Conservation (phyloP, 1,139 yeast genomes). For the Sugiyamaella paludigena region DNA sequence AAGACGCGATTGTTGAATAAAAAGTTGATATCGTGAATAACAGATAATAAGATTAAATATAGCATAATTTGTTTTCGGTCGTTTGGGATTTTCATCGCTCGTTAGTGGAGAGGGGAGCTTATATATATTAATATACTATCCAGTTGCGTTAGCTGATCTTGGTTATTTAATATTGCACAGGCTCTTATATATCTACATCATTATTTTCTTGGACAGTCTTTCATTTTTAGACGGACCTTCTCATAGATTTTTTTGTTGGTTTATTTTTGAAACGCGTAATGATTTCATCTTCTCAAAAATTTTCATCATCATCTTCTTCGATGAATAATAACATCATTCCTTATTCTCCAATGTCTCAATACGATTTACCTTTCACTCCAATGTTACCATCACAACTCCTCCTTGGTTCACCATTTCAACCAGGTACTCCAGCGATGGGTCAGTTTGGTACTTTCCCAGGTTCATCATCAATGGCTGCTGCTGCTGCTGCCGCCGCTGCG, state of each 20-base stretch:
- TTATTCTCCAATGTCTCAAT: conserved; percentile 33
- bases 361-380: conserved; percentile 46
- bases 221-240: neutral
- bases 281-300: neutral
- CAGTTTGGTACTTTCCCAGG: conserved; percentile 37
- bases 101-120: too few relatives aligned
- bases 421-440: conserved; percentile 38
- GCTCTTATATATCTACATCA: too few relatives aligned
- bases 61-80: too few relatives aligned
- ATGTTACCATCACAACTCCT: conserved; percentile 68
- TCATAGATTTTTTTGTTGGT: neutral
- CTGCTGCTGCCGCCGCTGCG: conserved; percentile 18
- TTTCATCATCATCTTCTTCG: neutral
- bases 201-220: too few relatives aligned
- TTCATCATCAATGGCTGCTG: conserved; percentile 21
- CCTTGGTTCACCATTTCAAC: conserved; percentile 64
- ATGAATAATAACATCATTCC: conserved; percentile 3
- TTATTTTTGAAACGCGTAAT: neutral
- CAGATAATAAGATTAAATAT: too few relatives aligned
- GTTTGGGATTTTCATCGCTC: too few relatives aligned
- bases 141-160: too few relatives aligned
- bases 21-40: too few relatives aligned
- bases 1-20: too few relatives aligned
- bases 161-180: too few relatives aligned
- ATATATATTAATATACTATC: too few relatives aligned